Evolutionary conservation across 768 basidiomycete genomes (phyloP).

Genomic region (Boletus rex-veris): DNA sequence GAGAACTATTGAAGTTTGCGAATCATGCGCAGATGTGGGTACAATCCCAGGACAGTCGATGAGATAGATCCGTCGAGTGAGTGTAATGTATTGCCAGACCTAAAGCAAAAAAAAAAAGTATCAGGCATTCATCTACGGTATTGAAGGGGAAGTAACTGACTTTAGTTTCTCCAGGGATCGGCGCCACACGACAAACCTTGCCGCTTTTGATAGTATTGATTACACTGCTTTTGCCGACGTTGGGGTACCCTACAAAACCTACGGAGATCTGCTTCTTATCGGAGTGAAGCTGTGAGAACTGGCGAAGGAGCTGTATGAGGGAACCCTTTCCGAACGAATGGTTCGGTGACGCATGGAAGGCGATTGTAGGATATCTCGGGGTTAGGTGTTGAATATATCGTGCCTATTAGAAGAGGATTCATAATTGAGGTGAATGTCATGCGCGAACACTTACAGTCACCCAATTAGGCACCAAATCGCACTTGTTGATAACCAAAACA

Average conservation of each 20-base stretch:
- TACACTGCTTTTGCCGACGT: conserved; percentile 95
- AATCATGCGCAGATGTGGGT: conserved; percentile 87
- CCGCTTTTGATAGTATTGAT: conserved; percentile 99
- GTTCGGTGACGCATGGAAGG: conserved; percentile 98
- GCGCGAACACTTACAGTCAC: conserved; percentile 70
- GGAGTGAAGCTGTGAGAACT: conserved; percentile 94
- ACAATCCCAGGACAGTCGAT: conserved; percentile 99
- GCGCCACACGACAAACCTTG: conserved; percentile 96
- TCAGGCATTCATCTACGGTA: not conserved
- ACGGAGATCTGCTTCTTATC: conserved; percentile 99
- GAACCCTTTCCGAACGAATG: conserved; percentile 99
- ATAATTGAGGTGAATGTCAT: not conserved
- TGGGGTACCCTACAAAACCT: conserved; percentile 97
- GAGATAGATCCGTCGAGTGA: conserved; percentile 94
- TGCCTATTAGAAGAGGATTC: conserved; percentile 48
- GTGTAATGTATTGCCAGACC: conserved; percentile 99
- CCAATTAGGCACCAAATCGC: conserved; percentile 98
- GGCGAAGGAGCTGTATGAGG: conserved; percentile 92
- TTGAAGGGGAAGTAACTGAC: conserved; percentile 21
- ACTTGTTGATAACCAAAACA: conserved; percentile 96
- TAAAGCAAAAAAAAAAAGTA: conserved; percentile 6
- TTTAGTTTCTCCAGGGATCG: conserved; percentile 97
- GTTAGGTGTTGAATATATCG: conserved; percentile 95
- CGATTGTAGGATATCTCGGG: conserved; percentile 91
- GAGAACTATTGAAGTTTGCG: conserved; percentile 86